Base-by-base conservation (phyloP, 805 yeast species). In the Myxozyma geophila region DNA sequence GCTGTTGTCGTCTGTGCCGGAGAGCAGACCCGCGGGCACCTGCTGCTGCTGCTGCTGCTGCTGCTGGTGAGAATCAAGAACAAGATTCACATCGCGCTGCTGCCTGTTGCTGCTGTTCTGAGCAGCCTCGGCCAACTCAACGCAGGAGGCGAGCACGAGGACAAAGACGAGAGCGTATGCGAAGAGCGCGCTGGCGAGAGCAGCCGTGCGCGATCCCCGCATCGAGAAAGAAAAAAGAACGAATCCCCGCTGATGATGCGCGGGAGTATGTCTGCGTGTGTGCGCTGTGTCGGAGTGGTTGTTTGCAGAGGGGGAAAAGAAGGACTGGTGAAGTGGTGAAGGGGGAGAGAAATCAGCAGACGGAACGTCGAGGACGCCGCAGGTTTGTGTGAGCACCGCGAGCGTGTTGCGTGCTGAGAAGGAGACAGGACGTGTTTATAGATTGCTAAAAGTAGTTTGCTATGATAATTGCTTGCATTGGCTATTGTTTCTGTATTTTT, bases 151-250 rank as follows among this genome's bases (percentile, higher is more conserved):
- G 33, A 61, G 53, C 47, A 53, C 47, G 43, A 61, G 64, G 17
- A 35, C 54, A 44, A 54, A 46, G 39, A 61, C 23, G 39, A 61
- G 21, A 23, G 47, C 46, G 41, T 55, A 28, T 37, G 46, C 9
- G 50, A 44, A 33, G 35, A 37, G 36, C 33, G 17, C 41, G 50
- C 59, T 35, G 36, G 54, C 55, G 53, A 60, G 44, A 37, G 49
- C 56, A 28, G 60, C 33, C 15, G 53, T 23, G 60, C 64, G 53
- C 55, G 47, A 55, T 56, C 60, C 51, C 60, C 49, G 64, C 64
- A 60, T 60, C 48, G n/a, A 33, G 54, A 33, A 48, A n/a, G n/a
- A 40, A 23, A 39, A 40, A 52, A 12, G 21, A 49, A 19, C 19
- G 7, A n/a, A 43, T 43, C 2, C 47, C 53, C 53, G 40, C 53